Base-by-base conservation (phyloP, 768 basidiomycete species). In the Amanita brunnescens region DNA sequence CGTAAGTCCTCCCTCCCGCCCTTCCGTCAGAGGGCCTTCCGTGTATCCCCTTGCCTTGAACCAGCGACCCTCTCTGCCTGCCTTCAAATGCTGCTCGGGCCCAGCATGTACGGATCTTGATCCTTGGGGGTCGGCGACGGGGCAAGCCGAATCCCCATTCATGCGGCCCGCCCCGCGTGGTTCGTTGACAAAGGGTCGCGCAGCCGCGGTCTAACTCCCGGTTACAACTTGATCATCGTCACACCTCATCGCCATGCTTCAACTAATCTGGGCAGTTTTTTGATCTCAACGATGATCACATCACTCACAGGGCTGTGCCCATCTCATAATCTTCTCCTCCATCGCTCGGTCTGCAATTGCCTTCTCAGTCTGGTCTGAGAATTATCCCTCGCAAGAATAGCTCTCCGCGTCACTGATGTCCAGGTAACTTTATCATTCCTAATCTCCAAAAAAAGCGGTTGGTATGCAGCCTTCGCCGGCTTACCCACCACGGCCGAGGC, bases 231-330 rank as follows among this genome's bases (percentile, higher is more conserved):
- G 24, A 46, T 46, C 29, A 33, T 20, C 20, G 45, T 35, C 45
- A 46, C 45, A 46, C 30, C 26, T 29, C 30, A 46, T 46, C 30
- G 45, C 45, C 44, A 29, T 45, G 13, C 26, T 29, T 32, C n/a
- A 14, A 6, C 43, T 18, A 45, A 32, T 8, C 2, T 13, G n/a
- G 24, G 26, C 14, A 45, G 12, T 35, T 37, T 35, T 35, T n/a
- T 47, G 30, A 34, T 34, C 21, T 20, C 34, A 18, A 23, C 21
- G 8, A 16, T 47, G 33, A 47, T 47, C 47, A 47, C 34, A 47
- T 47, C 47, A 47, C 7, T 29, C 26, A 24, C 47, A 35, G 24
- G 47, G 47, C 47, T 47, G 47, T 47, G 34, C 35, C 14, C 14
- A 18, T 35, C 18, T 23, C 40, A 13, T 10, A 13, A 18, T 23